Evolutionary conservation across 306 rosid genomes (phyloP).

Genomic region (Neltuma alba): DNA sequence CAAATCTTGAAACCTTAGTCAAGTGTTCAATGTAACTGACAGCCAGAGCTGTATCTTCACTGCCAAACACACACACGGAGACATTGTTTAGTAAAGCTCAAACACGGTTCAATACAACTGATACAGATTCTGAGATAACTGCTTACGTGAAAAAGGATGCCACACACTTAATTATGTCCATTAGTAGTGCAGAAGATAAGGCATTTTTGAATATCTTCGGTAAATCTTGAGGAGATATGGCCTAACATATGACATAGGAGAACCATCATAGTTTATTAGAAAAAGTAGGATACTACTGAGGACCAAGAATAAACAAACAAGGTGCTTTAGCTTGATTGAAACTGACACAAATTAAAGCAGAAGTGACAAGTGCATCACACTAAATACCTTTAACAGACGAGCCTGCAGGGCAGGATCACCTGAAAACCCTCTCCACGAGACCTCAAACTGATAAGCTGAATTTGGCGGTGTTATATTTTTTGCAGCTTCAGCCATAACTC

Average conservation of each 20-base stretch:
- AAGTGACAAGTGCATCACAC: background rate
- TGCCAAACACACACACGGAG: slow-evolving; percentile 35
- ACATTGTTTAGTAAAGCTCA: slow-evolving; percentile 20
- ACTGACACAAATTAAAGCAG: slow-evolving; percentile 21
- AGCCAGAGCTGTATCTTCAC: slow-evolving; percentile 76
- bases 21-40: slow-evolving; percentile 67
- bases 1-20: slow-evolving; percentile 82
- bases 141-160: slow-evolving; percentile 81
- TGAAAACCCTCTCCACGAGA: slow-evolving; percentile 79
- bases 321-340: slow-evolving; percentile 14
- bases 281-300: slow-evolving; percentile 5
- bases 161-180: slow-evolving; percentile 79
- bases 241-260: slow-evolving; percentile 48
- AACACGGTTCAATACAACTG: slow-evolving; percentile 4
- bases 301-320: slow-evolving; percentile 19
- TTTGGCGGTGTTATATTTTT: slow-evolving; percentile 69
- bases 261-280: slow-evolving; percentile 24
- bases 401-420: slow-evolving; percentile 72
- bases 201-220: slow-evolving; percentile 89
- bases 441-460: slow-evolving; percentile 94
- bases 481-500: slow-evolving; percentile 71
- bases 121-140: background rate
- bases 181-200: slow-evolving; percentile 65
- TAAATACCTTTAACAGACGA: slow-evolving; percentile 67
- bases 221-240: slow-evolving; percentile 62